A percentile compares a stretch with the other conserved stretches of the same genome.
These are phyloP conservation scores for Neurospora tetraspora DNA, from an alignment of 495 filamentous ascomycete species.

Conservation along the genomic window DNA sequence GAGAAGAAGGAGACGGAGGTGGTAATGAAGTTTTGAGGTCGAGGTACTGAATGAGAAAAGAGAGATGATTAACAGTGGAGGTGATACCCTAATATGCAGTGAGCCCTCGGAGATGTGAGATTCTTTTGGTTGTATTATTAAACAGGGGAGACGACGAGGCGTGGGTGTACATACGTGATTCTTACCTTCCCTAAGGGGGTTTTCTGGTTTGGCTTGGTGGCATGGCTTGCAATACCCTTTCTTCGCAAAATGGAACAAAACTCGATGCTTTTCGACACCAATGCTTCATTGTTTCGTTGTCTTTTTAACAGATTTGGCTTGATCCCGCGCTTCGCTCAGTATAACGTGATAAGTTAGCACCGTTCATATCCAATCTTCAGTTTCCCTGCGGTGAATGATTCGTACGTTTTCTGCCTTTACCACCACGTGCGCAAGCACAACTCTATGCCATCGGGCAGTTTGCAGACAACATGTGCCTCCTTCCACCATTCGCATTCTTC, in stretches of 20 bases:
- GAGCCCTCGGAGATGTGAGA: not conserved
- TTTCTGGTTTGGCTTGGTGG: not conserved
- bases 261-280: not conserved
- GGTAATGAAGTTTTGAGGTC: not conserved
- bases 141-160: not conserved
- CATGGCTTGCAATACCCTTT: too few relatives aligned
- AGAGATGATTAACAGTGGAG: not conserved
- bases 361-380: not conserved
- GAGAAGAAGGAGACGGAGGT: not conserved
- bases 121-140: not conserved
- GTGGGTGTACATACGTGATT: not conserved
- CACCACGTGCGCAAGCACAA: not conserved
- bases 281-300: not conserved
- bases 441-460: not conserved
- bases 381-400: not conserved
- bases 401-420: not conserved
- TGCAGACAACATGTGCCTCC: not conserved
- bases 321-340: not conserved
- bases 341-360: too few relatives aligned
- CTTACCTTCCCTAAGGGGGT: not conserved
- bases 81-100: not conserved
- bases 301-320: not conserved
- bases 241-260: not conserved
- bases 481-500: not conserved
- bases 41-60: not conserved